Evolutionary conservation across 768 basidiomycete species (phyloP), one percentile per base, ranked within the genome.

Genomic region (Psilocybe cyanescens): DNA sequence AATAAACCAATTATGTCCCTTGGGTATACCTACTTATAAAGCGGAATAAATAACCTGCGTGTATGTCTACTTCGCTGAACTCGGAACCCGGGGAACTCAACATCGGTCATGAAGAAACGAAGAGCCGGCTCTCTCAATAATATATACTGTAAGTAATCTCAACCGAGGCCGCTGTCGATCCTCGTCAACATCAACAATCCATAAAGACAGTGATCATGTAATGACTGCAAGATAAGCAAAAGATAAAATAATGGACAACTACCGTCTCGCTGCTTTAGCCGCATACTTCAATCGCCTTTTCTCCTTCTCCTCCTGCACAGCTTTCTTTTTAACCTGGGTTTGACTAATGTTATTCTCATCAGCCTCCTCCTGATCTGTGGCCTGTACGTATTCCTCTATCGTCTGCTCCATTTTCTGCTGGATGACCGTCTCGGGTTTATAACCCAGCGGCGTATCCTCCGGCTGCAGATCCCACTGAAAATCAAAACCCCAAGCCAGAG

Each of bases 401-500:
- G 87, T 87, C 17, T 69, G 73, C 68, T 90, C 91, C 90, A 93
- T 94, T 70, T 85, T 85, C 31, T 73, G 71, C 71, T 90, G 88
- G 2, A 91, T 74, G 35, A 78, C 59, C 24, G 60, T 65, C 51
- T 67, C 72, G 48, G 73, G 70, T 46, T 68, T 66, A 57, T 61
- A 35, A 9, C 45, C 55, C 52, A 30, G 54, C 62, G 14, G 61
- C 41, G 30, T 48, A 48, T 76, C 75, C 19, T 76, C 71, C 35
- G 75, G 66, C 19, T 58, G 58, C 51, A 79, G 48, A 46, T 78
- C 73, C 91, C 91, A 92, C 72, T 93, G 88, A 61, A 94, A 85
- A 74, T 94, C 92, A 69, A 94, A 92, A 55, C 92, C 92, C 92
- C 92, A 94, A 2, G 90, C 91, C 54, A 83, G 85, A n/a, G 71